Evolutionary conservation across 768 basidiomycete species (phyloP).

Genomic region (Crassisporium funariophilum): DNA sequence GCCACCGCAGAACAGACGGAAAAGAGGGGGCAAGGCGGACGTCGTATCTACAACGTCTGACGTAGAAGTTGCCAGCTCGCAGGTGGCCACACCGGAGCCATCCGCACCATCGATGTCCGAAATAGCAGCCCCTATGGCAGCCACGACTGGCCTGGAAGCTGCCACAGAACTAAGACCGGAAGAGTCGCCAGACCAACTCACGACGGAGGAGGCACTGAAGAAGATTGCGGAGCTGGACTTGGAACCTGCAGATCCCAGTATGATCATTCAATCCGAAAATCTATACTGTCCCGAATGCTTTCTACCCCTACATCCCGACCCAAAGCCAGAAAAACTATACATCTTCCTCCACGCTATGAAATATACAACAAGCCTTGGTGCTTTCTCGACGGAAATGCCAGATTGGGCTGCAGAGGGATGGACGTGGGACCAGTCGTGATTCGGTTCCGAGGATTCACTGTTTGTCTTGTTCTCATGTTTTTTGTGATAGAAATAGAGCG

Average conservation of each 20-base stretch:
- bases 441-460: background rate
- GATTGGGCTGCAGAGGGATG: conserved; percentile 83
- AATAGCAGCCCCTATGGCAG: conserved; percentile 15
- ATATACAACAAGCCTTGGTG: conserved; percentile 82
- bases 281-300: conserved; percentile 90
- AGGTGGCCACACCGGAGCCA: background rate
- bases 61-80: background rate
- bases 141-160: conserved; percentile 8
- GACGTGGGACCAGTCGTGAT: conserved; percentile 56
- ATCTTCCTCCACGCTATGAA: conserved; percentile 93
- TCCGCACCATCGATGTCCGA: background rate
- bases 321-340: conserved; percentile 87
- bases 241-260: conserved; percentile 40
- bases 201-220: conserved; percentile 51
- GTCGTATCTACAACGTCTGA: conserved; percentile 22
- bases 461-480: background rate
- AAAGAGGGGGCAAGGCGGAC: conserved; percentile 57
- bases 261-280: conserved; percentile 39
- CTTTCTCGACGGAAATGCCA: conserved; percentile 85
- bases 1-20: conserved; percentile 62
- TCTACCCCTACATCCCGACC: conserved; percentile 91
- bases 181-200: conserved; percentile 39
- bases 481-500: conserved; percentile 3
- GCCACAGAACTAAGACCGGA: conserved; percentile 9
- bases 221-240: conserved; percentile 38